These are phyloP conservation scores for Pelargonium cotyledonis DNA, from an alignment of 441 rosid genomes.

Conservation along the genomic window DNA sequence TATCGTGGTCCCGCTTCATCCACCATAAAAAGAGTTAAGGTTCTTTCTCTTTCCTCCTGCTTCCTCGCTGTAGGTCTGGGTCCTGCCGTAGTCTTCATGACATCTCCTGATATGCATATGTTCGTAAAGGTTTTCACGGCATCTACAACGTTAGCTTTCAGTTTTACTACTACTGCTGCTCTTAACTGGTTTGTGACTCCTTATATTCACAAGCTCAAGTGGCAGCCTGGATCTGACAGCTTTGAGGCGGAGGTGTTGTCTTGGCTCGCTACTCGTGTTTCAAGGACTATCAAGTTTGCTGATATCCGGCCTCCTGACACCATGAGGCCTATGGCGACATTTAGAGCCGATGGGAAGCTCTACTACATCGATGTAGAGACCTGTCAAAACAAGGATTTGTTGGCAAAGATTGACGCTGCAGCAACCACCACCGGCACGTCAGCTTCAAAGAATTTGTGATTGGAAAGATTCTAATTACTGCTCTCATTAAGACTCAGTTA, in stretches of 20 bases:
- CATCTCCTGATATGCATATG: constrained; percentile 66
- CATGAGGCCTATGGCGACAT: constrained; percentile 75
- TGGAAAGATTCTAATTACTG: neutral
- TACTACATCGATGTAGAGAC: constrained; percentile 65
- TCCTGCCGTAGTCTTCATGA: constrained; percentile 91
- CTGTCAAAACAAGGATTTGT: constrained; percentile 81
- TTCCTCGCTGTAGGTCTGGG: constrained; percentile 91
- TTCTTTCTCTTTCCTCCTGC: constrained; percentile 91
- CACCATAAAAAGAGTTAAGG: constrained; percentile 82
- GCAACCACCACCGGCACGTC: too few species aligned
- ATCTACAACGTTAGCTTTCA: constrained; percentile 66
- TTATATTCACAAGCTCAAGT: constrained; percentile 74
- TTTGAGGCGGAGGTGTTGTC: constrained; percentile 94
- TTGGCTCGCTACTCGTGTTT: constrained; percentile 59
- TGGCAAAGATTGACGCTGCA: constrained; percentile 58
- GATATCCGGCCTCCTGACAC: constrained; percentile 68
- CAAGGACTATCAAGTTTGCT: constrained; percentile 65
- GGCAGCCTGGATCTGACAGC: constrained; percentile 90
- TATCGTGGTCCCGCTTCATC: constrained; percentile 82
- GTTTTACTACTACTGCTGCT: constrained; percentile 67
- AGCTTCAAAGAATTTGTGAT: too few species aligned
- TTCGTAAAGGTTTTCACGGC: constrained; percentile 90
- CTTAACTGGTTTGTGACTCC: constrained; percentile 96
- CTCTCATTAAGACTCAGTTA: neutral
- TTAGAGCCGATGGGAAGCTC: constrained; percentile 68